Evolutionary conservation across 2,329 filamentous ascomycete genomes (phyloP), one percentile per base, ranked within the genome.

Genomic region (Penicillium rolfsii): DNA sequence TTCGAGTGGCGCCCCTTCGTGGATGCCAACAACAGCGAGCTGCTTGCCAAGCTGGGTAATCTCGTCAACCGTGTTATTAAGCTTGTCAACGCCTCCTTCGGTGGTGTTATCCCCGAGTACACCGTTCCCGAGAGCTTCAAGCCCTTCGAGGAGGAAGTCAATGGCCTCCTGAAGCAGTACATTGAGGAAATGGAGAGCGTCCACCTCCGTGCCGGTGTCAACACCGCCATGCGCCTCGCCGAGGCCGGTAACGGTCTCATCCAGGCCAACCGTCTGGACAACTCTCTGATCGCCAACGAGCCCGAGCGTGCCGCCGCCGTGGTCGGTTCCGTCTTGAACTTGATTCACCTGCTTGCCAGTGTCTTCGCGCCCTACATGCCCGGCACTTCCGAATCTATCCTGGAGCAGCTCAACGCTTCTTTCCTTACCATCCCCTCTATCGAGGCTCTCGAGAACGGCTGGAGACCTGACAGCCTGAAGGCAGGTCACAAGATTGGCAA

Each of bases 1-100:
- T 97, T 97, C 75, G 90, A 94, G 74, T 97, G 93, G 93, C 86
- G 85, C 60, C 85, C 89, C 49, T 96, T 97, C 78, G 89, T 95
- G 64, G 84, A 87, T 38, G 84, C 86, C 68, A 97, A 97, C 83
- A 97, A 97, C 82, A 93, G 90, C 72, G 91, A 95, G 73, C 84
- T 97, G n/a, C 82, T 91, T 33, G 84, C 88, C 66, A 90, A 90
- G 67, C 82, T 89, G 59, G 87, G 84, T 19, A 92, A 93, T 76
- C 86, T 91, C 69, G 87, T 90, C 73, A 89, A 91, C 77, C 84
- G 89, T 57, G 82, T 90, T 30, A 82, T 91, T 77, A 92, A 92
- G 79, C 90, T 91, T 73, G 84, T 76, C 12, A 89, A 76, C 87
- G 91, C 77, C 83, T 89, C 70, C 24, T 90, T 91, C 74, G 86